Evolutionary conservation across 495 filamentous ascomycete species (phyloP), one percentile per base, ranked within the genome.

Genomic region (Penicillium canescens): DNA sequence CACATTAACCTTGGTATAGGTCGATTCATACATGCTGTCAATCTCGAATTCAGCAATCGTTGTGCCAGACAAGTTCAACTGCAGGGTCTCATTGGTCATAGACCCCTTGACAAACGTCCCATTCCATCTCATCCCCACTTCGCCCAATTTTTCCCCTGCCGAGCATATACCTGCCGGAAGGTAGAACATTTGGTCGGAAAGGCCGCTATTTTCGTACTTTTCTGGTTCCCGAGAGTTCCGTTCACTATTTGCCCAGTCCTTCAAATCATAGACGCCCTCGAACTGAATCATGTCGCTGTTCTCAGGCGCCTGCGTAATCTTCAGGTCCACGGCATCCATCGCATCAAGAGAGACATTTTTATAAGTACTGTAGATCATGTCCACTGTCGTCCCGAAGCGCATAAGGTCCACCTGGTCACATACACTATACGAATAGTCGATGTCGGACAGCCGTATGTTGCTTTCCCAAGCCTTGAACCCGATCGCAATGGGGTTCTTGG

Each of bases 401-500:
- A 50, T 21, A 12, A 50, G 36, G 41, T 50, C 46, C 4, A 41
- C 5, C 2, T 50, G 3, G 1, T 50, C 24, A 31, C 46, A 50
- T 6, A 41, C 36, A 33, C 46, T 41, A 37, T 50, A 50, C 12
- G 46, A 50, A 41, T 50, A 33, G 20, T 50, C 46, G 24, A 50
- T 50, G 11, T 50, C 46, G 4, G 46, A 40, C 2, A 50, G 8
- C 2, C 36, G 46, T 3, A 41, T 9, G 7, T 50, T 50, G 46
- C 46, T 50, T 24, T 50, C 3, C 46, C 46, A 50, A 10, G 46
- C 46, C 46, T 50, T 50, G 37, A 50, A 50, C 0, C 46, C 46
- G 4, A 50, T 6, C 5, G 46, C 37, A 11, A 50, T 21, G 24
- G 46, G 46, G 21, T 50, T 50, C 12, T 16, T 2, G 1, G 37